These are phyloP conservation scores for Babesia sp. DNA, from an alignment of 169 alveolate genomes.

Conservation along the genomic window DNA sequence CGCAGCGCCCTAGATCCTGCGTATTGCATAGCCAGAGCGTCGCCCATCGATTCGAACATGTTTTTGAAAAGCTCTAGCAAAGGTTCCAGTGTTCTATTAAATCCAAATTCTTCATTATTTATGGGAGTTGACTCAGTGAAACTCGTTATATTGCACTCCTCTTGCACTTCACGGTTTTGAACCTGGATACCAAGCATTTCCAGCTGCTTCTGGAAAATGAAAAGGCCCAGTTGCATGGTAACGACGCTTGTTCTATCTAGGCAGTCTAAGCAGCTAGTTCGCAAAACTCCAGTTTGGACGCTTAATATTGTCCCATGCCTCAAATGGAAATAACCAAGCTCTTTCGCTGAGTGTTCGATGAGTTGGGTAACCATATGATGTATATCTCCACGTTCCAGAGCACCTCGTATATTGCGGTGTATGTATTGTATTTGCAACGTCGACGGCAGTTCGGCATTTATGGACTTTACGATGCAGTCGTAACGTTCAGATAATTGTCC, in stretches of 20 bases:
- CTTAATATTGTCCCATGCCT: neutral
- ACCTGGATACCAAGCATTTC: conserved; percentile 44
- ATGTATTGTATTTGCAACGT: conserved; percentile 46
- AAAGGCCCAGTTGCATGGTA: conserved; percentile 59
- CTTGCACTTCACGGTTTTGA: neutral
- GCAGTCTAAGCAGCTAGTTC: conserved; percentile 98
- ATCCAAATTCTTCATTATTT: conserved; percentile 21
- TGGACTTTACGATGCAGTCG: conserved; percentile 19
- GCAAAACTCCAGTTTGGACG: conserved; percentile 89
- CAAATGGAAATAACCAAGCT: conserved; percentile 51
- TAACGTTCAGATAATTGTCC: conserved; percentile 57
- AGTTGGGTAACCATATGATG: conserved; percentile 53
- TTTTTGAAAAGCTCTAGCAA: conserved; percentile 43
- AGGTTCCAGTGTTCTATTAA: conserved; percentile 25
- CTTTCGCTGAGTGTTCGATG: conserved; percentile 30
- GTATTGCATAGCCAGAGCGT: conserved; percentile 75
- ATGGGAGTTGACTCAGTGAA: neutral
- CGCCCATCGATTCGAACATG: conserved; percentile 74
- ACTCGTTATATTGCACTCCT: neutral
- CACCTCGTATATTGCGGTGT: conserved; percentile 61
- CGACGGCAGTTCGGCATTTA: conserved; percentile 66
- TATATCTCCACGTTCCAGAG: conserved; percentile 49
- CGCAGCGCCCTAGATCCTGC: conserved; percentile 79
- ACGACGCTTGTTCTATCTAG: conserved; percentile 97
- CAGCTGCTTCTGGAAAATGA: conserved; percentile 52